Base-by-base conservation (phyloP, 2,329 filamentous ascomycete genomes). In the Decorospora gaudefroyi region DNA sequence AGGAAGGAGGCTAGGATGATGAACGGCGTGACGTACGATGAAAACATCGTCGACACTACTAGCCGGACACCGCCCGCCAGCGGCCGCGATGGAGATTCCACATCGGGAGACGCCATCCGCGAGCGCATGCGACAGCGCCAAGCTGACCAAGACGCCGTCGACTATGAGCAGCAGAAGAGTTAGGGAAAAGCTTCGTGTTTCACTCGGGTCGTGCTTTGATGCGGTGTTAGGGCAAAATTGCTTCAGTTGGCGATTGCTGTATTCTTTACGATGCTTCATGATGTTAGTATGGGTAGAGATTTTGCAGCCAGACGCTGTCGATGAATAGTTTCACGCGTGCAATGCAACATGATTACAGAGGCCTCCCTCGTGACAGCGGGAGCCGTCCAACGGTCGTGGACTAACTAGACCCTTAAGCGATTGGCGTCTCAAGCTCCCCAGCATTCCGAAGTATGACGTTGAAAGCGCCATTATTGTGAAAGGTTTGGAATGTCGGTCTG, bases 21-120 rank as follows among this genome's bases (percentile, higher is more conserved):
- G 39, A 74, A 77, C 44, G 74, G 73, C 36, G 71, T 76, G 68
- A 72, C 71, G 11, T 75, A 74, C 38, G 74, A 76, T 48, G 59
- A 67, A 6, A 61, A 64, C 17, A 60, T 72, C 12, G 63, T 69
- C 16, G 73, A 76, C 49, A 74, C 72, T 4, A 56, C 68, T n/a
- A 65, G 61, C 23, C 57, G 62, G 22, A 65, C 67, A 27, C 66
- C 68, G 23, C 62, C 66, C 34, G 42, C 54, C 46, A 57, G 56
- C 22, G 57, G 58, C 11, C 57, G 53, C 22, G 62, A 64, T 17
- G 66, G 67, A 12, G 64, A 67, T 19, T 82, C 87, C 52, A 75
- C 82, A 11, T 83, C 85, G 4, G 85, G 88, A 70, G 76, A 81
- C 46, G 83, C 86, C 44, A 69, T 87, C 47, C 78, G 80, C 44